These are phyloP conservation scores for Quercus ilex DNA, from an alignment of 306 rosid species.

Conservation along the genomic window DNA sequence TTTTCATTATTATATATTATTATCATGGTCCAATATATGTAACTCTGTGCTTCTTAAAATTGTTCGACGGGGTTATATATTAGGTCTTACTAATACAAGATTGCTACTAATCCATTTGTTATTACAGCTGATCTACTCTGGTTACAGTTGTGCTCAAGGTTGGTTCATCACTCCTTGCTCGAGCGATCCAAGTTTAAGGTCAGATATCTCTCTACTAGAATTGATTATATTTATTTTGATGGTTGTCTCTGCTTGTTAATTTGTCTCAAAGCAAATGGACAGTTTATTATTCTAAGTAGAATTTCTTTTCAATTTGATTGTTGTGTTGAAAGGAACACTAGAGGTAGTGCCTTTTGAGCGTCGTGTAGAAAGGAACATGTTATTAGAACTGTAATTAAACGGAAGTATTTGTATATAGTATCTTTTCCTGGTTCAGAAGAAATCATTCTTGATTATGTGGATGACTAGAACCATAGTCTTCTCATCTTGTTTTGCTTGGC, in stretches of 20 bases:
- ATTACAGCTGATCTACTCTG: constrained; percentile 74
- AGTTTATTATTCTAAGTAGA: neutral
- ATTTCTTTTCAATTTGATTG: neutral
- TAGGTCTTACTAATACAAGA: constrained; percentile 6
- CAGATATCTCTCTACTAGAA: constrained; percentile 20
- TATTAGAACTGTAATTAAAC: neutral
- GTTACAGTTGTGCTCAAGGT: constrained; percentile 92
- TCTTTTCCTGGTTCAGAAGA: neutral
- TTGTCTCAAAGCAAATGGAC: neutral
- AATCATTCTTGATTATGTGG: neutral
- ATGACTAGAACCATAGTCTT: neutral
- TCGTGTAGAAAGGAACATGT: no score
- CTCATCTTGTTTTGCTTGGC: neutral
- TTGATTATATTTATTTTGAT: constrained; percentile 16
- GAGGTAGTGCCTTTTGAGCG: no score
- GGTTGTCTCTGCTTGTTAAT: neutral
- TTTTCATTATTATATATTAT: neutral
- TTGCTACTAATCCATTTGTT: constrained; percentile 1
- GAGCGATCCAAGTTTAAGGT: constrained; percentile 90
- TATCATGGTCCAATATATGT: neutral
- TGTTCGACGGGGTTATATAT: neutral
- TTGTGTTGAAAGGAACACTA: neutral
- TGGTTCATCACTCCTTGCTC: constrained; percentile 97
- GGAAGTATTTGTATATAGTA: neutral
- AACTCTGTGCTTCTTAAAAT: neutral